These are phyloP conservation scores for Mycena olivaceomarginata DNA, from an alignment of 768 basidiomycete species.

Conservation along the genomic window DNA sequence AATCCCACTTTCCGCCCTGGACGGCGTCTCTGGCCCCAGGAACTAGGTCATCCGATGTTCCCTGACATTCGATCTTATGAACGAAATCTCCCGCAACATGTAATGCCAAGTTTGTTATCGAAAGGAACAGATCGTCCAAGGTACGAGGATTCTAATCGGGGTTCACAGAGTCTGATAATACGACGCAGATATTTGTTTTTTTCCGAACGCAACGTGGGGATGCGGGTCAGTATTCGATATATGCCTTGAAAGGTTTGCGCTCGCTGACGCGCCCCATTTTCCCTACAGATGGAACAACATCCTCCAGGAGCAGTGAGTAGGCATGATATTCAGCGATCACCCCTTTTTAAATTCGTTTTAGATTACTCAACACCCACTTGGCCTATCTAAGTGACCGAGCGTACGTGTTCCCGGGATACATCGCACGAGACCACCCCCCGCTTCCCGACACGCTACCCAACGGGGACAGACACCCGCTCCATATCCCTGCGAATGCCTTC, in stretches of 20 bases:
- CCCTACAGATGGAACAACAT: conserved; percentile 21
- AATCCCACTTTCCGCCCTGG: background rate
- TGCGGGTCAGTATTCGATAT: background rate
- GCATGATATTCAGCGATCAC: background rate
- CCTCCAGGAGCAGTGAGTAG: conserved; percentile 33
- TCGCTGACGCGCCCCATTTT: background rate
- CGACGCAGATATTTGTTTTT: conserved; percentile 13
- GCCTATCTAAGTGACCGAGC: conserved; percentile 23
- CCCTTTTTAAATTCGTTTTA: background rate
- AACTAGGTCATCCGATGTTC: conserved; percentile 17
- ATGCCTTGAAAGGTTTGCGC: background rate
- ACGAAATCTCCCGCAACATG: conserved; percentile 10
- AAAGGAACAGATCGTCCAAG: background rate
- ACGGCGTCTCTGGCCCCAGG: background rate
- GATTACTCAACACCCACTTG: conserved; percentile 34
- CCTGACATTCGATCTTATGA: conserved; percentile 8
- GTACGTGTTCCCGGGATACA: conserved; percentile 28
- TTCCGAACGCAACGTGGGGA: background rate
- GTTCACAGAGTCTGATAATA: background rate
- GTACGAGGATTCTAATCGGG: background rate
- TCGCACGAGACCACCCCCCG: conserved; percentile 30
- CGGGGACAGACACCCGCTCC: conserved; percentile 20
- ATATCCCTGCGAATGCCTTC: conserved; percentile 37
- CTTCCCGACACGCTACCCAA: conserved; percentile 33
- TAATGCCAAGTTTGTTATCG: background rate